Evolutionary conservation across 805 yeast species (phyloP), one percentile per base, ranked within the genome.

Genomic region (Saccharomycopsis sp.): DNA sequence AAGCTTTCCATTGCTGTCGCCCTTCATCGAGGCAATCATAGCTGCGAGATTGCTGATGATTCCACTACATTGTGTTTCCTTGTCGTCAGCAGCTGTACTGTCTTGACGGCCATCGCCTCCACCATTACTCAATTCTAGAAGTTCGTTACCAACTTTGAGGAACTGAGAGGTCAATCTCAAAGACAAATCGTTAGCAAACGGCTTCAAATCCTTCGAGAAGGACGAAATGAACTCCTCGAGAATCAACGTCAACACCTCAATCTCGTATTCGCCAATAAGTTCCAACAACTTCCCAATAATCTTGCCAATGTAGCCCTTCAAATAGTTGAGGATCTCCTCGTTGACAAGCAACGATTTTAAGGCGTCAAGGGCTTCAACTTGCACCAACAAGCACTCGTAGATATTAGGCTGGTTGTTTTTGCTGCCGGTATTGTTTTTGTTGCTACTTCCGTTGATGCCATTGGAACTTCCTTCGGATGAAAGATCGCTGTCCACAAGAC

Each of bases 181-280:
- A 2, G 84, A 85, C 56, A 87, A 70, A 60, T 86, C 85, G 23
- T 77, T 72, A 4, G 96, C 92, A 72, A 89, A 92, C 18, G 98
- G 97, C 53, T 91, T 89, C 62, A 94, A 76, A 71, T 92, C 95
- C 57, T 82, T 86, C 1, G 96, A 80, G 70, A 89, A 95, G 60
- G 81, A 79, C 66, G 91, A 97, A 37, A 94, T 97, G 68, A 94
- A 89, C 57, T 90, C 91, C 73, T 94, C 98, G 85, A 94, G 90
- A n/a, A 92, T 96, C 53, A 84, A 87, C 5, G 95, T 81, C 21
- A 94, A 76, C 41, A 89, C 80, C 66, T 95, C 99, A 62, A 86
- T 80, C 66, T 94, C 99, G 64, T 90, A 84, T 56, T 83, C 81
- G 67, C 87, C 85, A 4, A 96, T 85, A 48, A 94, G 71, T 44